These are phyloP conservation scores for Cajanus cajan DNA, from an alignment of 306 rosid genomes.

Conservation along the genomic window DNA sequence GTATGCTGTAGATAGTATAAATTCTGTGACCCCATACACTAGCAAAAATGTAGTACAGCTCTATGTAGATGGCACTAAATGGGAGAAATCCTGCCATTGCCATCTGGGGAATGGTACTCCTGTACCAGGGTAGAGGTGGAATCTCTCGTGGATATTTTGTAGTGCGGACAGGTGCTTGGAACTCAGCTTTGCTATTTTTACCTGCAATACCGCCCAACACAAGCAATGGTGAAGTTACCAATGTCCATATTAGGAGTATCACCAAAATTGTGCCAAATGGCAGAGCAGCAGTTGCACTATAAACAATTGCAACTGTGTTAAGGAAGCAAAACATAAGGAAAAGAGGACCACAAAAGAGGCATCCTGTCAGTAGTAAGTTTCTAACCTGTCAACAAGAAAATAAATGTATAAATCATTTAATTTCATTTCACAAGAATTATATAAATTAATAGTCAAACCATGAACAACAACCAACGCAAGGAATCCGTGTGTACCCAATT, in stretches of 20 bases:
- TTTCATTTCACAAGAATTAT: background rate
- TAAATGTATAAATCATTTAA: slow-evolving; percentile 16
- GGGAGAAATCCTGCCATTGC: slow-evolving; percentile 99
- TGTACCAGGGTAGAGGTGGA: slow-evolving; percentile 91
- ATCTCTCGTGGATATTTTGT: slow-evolving; percentile 93
- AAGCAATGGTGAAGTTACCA: slow-evolving; percentile 92
- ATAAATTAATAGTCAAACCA: slow-evolving; percentile 9
- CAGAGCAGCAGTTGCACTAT: slow-evolving; percentile 94
- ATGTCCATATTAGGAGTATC: slow-evolving; percentile 89
- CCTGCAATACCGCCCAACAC: slow-evolving; percentile 98
- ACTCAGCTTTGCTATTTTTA: slow-evolving; percentile 85
- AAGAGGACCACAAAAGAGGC: slow-evolving; percentile 96
- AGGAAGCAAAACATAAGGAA: slow-evolving; percentile 95
- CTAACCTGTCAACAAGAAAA: slow-evolving; percentile 70
- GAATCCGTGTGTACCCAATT: slow-evolving; percentile 67
- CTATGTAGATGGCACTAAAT: slow-evolving; percentile 96
- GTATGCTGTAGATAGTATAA: slow-evolving; percentile 94
- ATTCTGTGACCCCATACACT: slow-evolving; percentile 99
- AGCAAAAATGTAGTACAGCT: slow-evolving; percentile 96
- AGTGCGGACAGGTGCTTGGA: slow-evolving; percentile 93
- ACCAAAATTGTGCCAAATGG: slow-evolving; percentile 95
- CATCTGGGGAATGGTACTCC: slow-evolving; percentile 93
- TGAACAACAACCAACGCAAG: slow-evolving; percentile 19
- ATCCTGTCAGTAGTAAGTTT: slow-evolving; percentile 86
- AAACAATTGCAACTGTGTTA: slow-evolving; percentile 93